Base-by-base conservation (phyloP, 140 eudicot genomes). In the Oenanthe javanica region DNA sequence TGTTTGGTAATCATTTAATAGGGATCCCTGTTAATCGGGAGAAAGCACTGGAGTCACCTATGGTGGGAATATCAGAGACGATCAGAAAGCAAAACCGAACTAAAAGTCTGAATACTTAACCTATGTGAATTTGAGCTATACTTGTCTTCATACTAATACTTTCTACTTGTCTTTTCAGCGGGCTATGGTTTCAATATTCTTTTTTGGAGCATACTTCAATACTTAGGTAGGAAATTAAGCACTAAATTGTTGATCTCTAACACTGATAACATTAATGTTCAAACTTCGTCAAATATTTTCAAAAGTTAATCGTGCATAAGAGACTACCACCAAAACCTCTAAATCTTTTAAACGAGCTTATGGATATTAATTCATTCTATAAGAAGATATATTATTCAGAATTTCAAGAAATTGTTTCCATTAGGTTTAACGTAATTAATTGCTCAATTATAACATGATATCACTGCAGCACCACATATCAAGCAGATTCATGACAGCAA, bases 401-500 rank as follows among this genome's bases (percentile, higher is more conserved):
- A 31, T 31, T 31, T 31, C 31, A 31, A 31, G 31, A 31, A 31
- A 31, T 31, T 31, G 31, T 31, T 1, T 31, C 18, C 55, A 50
- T 50, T 13, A 50, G 13, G 55, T 50, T 50, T 50, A 48, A 9
- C 45, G 12, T 9, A 8, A 48, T 8, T 48, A 48, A 14, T 91
- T 43, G 83, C 90, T 6, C 82, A 23, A 23, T n/a, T 25, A 7
- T 91, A 64, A 64, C 72, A 64, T 64, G 3, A 16, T 7, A 18
- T 18, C 45, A 72, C 31, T 40, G 50, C 77, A 43, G 77, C 31
- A 43, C 77, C 77, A 3, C 23, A 6, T 19, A 72, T 72, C 15
- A 43, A 43, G 51, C 27, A 43, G 1, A 72, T 72, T 12, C 77
- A 72, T 9, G 52, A 43, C 52, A 9, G 1, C 15, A 72, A 72